Percentiles rank a stretch among this genome's conserved stretches.
Conservation (phyloP, 2,329 filamentous ascomycete species). For the Diplocarpon rosae region DNA sequence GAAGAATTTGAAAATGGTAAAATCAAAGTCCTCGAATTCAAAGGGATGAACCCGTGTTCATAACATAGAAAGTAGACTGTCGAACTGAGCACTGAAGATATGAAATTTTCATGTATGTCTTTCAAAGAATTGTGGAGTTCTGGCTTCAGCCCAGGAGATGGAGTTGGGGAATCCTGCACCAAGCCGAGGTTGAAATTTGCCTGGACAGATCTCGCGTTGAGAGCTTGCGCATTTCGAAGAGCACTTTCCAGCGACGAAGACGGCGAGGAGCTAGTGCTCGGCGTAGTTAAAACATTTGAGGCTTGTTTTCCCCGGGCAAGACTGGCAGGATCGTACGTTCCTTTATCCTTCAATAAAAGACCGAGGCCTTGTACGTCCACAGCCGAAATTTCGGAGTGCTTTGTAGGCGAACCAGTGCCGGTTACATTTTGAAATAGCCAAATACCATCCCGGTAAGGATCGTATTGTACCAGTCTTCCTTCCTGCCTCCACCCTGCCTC, state of each 20-base stretch:
- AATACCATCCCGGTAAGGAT: conserved; percentile 22
- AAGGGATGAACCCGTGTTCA: conserved; percentile 24
- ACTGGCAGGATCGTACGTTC: conserved; percentile 24
- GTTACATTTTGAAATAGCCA: conserved; percentile 21
- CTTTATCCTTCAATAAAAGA: conserved; percentile 18
- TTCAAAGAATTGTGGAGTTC: conserved; percentile 15
- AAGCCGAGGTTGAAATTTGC: conserved; percentile 9
- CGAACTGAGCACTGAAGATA: conserved; percentile 26
- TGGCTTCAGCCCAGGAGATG: conserved; percentile 18
- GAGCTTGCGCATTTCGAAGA: conserved; percentile 19
- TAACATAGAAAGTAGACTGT: conserved; percentile 26
- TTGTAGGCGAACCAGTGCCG: conserved; percentile 5
- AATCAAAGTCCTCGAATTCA: conserved; percentile 28
- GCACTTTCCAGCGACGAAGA: conserved; percentile 22
- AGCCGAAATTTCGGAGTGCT: background rate
- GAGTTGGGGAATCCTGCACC: conserved; percentile 16
- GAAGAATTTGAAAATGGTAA: conserved; percentile 9
- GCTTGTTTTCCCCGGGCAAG: conserved; percentile 18
- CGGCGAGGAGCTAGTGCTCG: conserved; percentile 22
- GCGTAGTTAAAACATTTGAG: conserved; percentile 14
- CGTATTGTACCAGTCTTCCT: conserved; percentile 23
- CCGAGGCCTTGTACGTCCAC: conserved; percentile 16
- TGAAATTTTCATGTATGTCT: conserved; percentile 26
- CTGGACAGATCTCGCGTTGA: conserved; percentile 21
- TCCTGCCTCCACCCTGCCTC: conserved; percentile 23